These are phyloP conservation scores for Ilyonectria mors-panacis DNA, from an alignment of 2,329 filamentous ascomycete species.

Conservation along the genomic window DNA sequence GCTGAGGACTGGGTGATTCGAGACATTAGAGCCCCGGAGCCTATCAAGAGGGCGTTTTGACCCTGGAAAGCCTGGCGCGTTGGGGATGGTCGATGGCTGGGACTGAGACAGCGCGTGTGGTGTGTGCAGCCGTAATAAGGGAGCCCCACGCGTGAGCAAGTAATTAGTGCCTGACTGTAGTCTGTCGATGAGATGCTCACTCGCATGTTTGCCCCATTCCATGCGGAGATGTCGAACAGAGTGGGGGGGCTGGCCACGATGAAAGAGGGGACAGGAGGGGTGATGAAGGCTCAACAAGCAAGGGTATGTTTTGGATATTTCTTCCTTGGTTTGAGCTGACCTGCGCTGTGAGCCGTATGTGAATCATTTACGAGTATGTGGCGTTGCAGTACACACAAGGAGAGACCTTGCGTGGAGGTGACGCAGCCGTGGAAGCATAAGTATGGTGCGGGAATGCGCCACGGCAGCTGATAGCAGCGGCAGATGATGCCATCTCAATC, in stretches of 20 bases:
- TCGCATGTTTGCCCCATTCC: constrained; percentile 15
- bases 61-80: constrained; percentile 23
- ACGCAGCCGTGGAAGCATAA: constrained; percentile 19
- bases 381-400: constrained; percentile 15
- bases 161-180: constrained; percentile 11
- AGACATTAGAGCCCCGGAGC: constrained; percentile 12
- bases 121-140: constrained; percentile 30
- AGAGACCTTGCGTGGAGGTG: constrained; percentile 17
- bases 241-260: constrained; percentile 2
- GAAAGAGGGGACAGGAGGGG: neutral
- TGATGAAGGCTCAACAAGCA: constrained; percentile 5
- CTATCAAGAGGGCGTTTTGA: constrained; percentile 29
- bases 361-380: neutral
- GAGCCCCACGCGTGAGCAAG: constrained; percentile 35
- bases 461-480: constrained; percentile 25
- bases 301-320: constrained; percentile 7
- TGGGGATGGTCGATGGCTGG: constrained; percentile 22
- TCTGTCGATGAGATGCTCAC: constrained; percentile 8
- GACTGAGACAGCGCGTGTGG: constrained; percentile 27
- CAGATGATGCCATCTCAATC: constrained; percentile 26
- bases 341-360: neutral
- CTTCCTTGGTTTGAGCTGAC: neutral
- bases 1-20: constrained; percentile 9
- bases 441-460: constrained; percentile 23
- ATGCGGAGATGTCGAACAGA: neutral